phyloP scores from a whole-genome alignment of 2,329 filamentous ascomycete genomes.

The Cercospora zeae-maydis region DNA sequence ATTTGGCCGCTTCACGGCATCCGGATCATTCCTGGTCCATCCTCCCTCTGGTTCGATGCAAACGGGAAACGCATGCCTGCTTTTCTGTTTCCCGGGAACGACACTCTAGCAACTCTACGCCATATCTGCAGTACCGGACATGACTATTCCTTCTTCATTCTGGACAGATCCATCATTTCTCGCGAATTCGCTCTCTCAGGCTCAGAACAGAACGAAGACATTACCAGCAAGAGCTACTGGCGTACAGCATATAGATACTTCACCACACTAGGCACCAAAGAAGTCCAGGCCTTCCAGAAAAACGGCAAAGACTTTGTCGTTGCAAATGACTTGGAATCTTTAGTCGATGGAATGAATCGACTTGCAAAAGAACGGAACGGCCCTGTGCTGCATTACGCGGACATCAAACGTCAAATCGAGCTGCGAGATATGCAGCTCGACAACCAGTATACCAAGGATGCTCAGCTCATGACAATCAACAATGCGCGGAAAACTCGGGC shows the following conservation, averaged over 20 bases:
- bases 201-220: neutral
- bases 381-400: neutral
- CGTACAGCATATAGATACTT: neutral
- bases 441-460: neutral
- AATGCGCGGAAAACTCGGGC: neutral
- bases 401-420: neutral
- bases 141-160: neutral
- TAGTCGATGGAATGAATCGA: neutral
- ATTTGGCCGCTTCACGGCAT: neutral
- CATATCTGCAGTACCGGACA: neutral
- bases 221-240: neutral
- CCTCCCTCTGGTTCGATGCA: neutral
- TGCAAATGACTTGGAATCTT: neutral
- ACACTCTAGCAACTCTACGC: neutral
- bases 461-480: neutral
- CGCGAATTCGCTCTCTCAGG: neutral
- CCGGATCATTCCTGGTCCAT: neutral
- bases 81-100: neutral
- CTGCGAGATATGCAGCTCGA: neutral
- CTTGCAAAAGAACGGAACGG: neutral
- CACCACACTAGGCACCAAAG: neutral
- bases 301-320: neutral
- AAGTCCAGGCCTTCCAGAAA: neutral
- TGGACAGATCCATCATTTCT: neutral
- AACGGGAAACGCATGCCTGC: slow-evolving; percentile 1